These are phyloP conservation scores for Paxillus involutus DNA, from an alignment of 768 basidiomycete species.

Conservation along the genomic window DNA sequence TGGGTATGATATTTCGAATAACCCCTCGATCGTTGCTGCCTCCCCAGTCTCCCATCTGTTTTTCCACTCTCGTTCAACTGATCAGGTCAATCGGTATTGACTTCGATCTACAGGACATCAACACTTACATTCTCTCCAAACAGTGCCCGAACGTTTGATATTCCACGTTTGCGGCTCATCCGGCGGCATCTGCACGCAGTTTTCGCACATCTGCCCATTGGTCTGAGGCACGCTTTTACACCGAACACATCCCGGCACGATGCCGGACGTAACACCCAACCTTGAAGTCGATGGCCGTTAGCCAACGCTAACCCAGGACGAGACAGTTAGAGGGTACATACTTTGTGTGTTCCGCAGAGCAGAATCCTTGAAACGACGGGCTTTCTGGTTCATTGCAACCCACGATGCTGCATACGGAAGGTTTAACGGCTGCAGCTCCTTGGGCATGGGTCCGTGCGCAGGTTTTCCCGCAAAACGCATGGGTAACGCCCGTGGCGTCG, in stretches of 20 bases:
- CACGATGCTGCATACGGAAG: conserved; percentile 45
- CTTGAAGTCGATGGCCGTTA: conserved; percentile 29
- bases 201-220: conserved; percentile 46
- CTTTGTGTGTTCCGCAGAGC: conserved; percentile 61
- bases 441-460: conserved; percentile 46
- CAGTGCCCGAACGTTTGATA: conserved; percentile 42
- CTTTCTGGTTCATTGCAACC: conserved; percentile 54
- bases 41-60: conserved; percentile 32
- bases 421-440: conserved; percentile 33
- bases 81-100: conserved; percentile 30
- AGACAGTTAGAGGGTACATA: conserved; percentile 25
- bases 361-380: conserved; percentile 52
- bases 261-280: conserved; percentile 49
- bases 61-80: conserved; percentile 56
- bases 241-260: conserved; percentile 48
- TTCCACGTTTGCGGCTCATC: conserved; percentile 48
- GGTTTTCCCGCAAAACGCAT: conserved; percentile 61
- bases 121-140: conserved; percentile 53
- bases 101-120: conserved; percentile 14
- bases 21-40: conserved; percentile 48
- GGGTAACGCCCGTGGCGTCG: conserved; percentile 54
- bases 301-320: conserved; percentile 4
- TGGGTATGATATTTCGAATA: conserved; percentile 50
- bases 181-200: conserved; percentile 47
- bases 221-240: conserved; percentile 49